Evolutionary conservation across 139 green algal genomes (phyloP).

Genomic region (Chlamydomonas sp.): DNA sequence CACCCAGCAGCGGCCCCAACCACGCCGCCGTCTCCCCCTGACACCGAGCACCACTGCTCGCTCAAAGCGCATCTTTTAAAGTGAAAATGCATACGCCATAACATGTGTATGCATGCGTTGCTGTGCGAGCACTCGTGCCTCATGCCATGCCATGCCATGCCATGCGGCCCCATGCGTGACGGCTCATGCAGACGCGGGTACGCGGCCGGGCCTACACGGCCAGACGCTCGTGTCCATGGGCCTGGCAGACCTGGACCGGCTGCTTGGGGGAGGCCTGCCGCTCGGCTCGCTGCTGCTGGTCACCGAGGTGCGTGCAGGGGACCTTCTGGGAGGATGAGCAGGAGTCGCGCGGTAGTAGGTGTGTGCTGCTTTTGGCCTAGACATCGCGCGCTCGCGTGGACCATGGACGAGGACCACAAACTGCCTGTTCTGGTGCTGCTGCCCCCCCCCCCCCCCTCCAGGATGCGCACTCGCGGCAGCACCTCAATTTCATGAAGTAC

Average conservation of each 20-base stretch:
- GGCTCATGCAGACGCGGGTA: constrained; percentile 47
- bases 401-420: too few relatives aligned
- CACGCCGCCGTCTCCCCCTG: neutral
- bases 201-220: constrained; percentile 58
- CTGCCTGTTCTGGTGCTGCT: too few relatives aligned
- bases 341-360: too few relatives aligned
- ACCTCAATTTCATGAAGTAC: constrained; percentile 60
- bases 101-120: neutral
- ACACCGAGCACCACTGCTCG: neutral
- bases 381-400: too few relatives aligned
- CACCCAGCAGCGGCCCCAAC: too few relatives aligned
- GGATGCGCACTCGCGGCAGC: constrained; percentile 48
- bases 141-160: neutral
- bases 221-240: constrained; percentile 72
- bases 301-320: constrained; percentile 34
- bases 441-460: too few relatives aligned
- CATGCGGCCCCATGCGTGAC: neutral
- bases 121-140: neutral
- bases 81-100: neutral
- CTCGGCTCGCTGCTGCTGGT: constrained; percentile 60
- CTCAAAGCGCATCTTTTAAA: neutral
- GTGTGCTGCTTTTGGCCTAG: too few relatives aligned
- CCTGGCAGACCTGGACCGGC: constrained; percentile 56
- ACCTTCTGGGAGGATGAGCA: neutral
- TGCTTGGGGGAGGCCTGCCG: constrained; percentile 69